Conservation (phyloP, 2,329 filamentous ascomycete species). For the Aspergillus latus region DNA sequence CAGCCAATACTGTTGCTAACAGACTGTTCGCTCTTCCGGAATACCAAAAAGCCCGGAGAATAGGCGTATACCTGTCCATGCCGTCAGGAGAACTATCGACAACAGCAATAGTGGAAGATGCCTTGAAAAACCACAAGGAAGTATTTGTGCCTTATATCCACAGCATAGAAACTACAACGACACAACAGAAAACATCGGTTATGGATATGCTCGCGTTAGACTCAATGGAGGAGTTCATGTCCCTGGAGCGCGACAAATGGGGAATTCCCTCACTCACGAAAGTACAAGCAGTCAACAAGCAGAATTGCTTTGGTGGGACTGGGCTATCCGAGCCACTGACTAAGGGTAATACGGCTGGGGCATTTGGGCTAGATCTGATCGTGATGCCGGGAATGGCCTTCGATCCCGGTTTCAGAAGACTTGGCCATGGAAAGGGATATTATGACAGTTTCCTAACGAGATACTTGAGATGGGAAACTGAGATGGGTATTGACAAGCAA, state of each 20-base stretch:
- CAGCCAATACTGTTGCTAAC: conserved; percentile 66
- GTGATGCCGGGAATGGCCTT: conserved; percentile 93
- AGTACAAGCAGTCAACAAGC: conserved; percentile 63
- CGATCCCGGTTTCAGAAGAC: conserved; percentile 69
- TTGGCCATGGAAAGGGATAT: conserved; percentile 94
- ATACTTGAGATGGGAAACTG: conserved; percentile 56
- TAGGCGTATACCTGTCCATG: conserved; percentile 94
- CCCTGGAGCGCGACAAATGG: conserved; percentile 77
- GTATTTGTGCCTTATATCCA: conserved; percentile 93
- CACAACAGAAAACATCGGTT: conserved; percentile 59
- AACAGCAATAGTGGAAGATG: conserved; percentile 75
- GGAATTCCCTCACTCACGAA: conserved; percentile 83
- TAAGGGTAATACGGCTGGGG: conserved; percentile 22
- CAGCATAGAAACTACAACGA: conserved; percentile 47
- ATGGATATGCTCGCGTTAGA: conserved; percentile 94
- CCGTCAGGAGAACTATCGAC: conserved; percentile 83
- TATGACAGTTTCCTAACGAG: conserved; percentile 90
- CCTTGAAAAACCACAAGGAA: conserved; percentile 72
- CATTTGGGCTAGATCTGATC: conserved; percentile 71
- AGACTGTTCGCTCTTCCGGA: conserved; percentile 66
- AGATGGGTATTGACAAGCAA: conserved; percentile 30
- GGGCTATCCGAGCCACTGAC: conserved; percentile 37
- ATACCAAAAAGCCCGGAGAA: conserved; percentile 70
- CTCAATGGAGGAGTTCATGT: conserved; percentile 73
- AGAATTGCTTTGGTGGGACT: conserved; percentile 70